These are phyloP conservation scores for Cynanchum wilfordii DNA, from an alignment of 257 asterid species.

Conservation along the genomic window DNA sequence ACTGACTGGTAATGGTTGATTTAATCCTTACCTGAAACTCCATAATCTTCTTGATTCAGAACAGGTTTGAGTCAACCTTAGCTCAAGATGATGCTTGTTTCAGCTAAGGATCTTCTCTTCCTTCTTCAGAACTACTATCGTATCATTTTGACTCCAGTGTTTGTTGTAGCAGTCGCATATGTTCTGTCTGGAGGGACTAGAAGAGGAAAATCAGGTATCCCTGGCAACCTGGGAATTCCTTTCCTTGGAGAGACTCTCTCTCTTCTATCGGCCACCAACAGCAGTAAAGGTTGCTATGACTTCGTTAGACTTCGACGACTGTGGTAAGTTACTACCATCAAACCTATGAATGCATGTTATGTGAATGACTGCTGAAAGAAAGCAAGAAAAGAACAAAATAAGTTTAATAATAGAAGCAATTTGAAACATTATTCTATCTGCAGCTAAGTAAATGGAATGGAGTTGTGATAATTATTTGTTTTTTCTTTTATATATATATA, in stretches of 20 bases:
- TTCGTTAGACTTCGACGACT: conserved; percentile 39
- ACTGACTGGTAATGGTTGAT: background rate
- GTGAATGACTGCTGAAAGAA: background rate
- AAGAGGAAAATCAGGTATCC: conserved; percentile 21
- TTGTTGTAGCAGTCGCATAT: conserved; percentile 19
- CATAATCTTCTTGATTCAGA: background rate
- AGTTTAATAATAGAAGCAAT: background rate
- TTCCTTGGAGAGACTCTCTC: conserved; percentile 48
- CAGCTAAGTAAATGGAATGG: background rate
- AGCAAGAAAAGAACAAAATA: background rate
- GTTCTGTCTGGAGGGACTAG: conserved; percentile 16
- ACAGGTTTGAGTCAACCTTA: background rate
- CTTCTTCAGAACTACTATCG: conserved; percentile 8
- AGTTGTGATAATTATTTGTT: background rate
- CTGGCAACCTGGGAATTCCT: conserved; percentile 53
- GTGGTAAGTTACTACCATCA: conserved; percentile 23
- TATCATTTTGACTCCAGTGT: conserved; percentile 20
- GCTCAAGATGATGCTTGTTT: conserved; percentile 20
- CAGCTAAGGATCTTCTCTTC: conserved; percentile 13
- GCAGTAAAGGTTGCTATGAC: conserved; percentile 55
- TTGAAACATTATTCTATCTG: background rate
- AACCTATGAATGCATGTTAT: background rate
- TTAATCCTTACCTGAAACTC: background rate
- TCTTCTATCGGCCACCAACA: conserved; percentile 46
- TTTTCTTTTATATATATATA: background rate